Evolutionary conservation across 108 stramenopile species (phyloP).

Genomic region (Nitzschia sp.): DNA sequence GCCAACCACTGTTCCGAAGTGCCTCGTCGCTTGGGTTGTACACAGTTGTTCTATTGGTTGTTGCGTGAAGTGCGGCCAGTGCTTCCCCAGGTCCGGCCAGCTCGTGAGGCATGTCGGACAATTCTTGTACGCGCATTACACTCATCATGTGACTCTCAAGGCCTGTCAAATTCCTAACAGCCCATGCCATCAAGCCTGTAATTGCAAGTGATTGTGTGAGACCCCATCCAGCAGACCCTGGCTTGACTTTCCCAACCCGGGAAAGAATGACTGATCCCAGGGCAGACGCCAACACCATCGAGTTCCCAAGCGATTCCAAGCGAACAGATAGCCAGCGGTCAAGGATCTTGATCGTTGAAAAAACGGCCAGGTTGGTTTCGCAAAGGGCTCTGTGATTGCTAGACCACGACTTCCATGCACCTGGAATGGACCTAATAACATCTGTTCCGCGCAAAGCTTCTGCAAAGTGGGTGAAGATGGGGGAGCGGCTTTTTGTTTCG

Average conservation of each 20-base stretch:
- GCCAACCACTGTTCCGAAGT: slow-evolving; percentile 62
- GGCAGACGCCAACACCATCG: slow-evolving; percentile 62
- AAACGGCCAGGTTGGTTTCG: slow-evolving; percentile 65
- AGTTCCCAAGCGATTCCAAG: slow-evolving; percentile 76
- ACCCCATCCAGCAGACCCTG: slow-evolving; percentile 82
- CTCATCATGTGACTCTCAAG: slow-evolving; percentile 71
- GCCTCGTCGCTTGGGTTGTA: slow-evolving; percentile 27
- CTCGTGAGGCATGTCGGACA: slow-evolving; percentile 52
- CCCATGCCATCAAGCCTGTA: slow-evolving; percentile 81
- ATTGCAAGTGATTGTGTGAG: slow-evolving; percentile 77
- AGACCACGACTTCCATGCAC: slow-evolving; percentile 56
- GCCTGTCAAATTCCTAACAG: slow-evolving; percentile 62
- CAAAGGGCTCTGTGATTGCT: slow-evolving; percentile 46
- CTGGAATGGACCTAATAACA: slow-evolving; percentile 85
- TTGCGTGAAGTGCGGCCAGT: neutral
- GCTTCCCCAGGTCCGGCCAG: slow-evolving; percentile 11
- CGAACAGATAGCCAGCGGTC: slow-evolving; percentile 80
- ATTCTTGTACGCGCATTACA: slow-evolving; percentile 57
- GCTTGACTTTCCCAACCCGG: slow-evolving; percentile 42
- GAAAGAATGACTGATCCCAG: slow-evolving; percentile 58
- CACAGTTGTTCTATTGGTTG: slow-evolving; percentile 37
- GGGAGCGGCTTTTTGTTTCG: slow-evolving; percentile 85
- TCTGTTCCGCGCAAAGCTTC: slow-evolving; percentile 87
- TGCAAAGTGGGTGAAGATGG: slow-evolving; percentile 92
- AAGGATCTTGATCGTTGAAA: slow-evolving; percentile 66